Base-by-base conservation (phyloP, 305 asterid genomes). In the Stenogyne calaminthoides region DNA sequence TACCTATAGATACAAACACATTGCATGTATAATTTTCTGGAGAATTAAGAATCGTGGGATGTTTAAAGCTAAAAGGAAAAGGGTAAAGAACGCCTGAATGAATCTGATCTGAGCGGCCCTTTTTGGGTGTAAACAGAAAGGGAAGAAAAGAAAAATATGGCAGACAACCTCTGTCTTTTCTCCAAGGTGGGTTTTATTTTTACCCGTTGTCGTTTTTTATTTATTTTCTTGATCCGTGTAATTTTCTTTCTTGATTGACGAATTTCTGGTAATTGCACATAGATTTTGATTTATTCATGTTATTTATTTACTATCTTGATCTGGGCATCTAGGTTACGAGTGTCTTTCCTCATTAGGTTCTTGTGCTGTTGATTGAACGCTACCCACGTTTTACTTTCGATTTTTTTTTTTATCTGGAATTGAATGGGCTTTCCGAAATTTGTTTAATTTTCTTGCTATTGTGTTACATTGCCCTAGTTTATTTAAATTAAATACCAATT, bases 111-210 rank as follows among this genome's bases (percentile, higher is more conserved):
- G 69, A 71, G 85, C 73, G 73, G 52, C 71, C 82, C 60, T 47
- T 66, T 82, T 80, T 60, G 32, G 76, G 81, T 27, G 46, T 56
- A 14, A 22, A 12, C 44, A 44, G 67, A 16, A 15, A 8, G 59
- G 59, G 59, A 18, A 19, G 29, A 63, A 40, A 8, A 62, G 16
- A 25, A 58, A 60, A 77, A 25, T 44, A 83, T 91, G 97, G 87
- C 92, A 10, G 97, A 85, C 66, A 81, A 80, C 78, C 80, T 75
- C 77, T 84, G 83, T 72, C 72, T 74, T 78, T 78, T 80, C 83
- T 52, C 80, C 71, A 88, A 82, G 93, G 97, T 89, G 32, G 36
- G 77, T 36, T 40, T 40, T 59, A 7, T 1, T 9, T 62, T 56
- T 8, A 57, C 66, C 77, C 46, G 7, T 2, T 57, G 39, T 25